phyloP scores from a whole-genome alignment of 305 asterid genomes.

The Fraxinus sp. region DNA sequence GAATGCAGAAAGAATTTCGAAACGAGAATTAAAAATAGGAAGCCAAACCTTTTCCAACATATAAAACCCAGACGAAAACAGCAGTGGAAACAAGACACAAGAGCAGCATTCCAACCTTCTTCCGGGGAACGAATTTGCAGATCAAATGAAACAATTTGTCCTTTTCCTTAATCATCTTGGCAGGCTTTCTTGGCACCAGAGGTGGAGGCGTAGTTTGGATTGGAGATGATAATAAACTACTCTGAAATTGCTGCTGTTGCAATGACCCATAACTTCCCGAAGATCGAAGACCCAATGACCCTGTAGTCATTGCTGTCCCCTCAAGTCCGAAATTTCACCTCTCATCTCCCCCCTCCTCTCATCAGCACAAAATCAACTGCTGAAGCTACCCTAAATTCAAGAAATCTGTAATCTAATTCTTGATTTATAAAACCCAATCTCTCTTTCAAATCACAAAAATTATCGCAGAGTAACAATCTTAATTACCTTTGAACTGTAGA shows the following conservation, averaged over 20 bases:
- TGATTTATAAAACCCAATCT: neutral
- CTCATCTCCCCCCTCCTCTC: constrained; percentile 57
- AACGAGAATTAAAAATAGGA: constrained; percentile 17
- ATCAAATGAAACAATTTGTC: constrained; percentile 68
- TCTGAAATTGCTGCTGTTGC: constrained; percentile 59
- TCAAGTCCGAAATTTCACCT: constrained; percentile 48
- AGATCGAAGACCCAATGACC: constrained; percentile 91
- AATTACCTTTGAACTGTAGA: constrained; percentile 16
- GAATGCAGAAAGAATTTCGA: neutral
- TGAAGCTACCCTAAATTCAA: constrained; percentile 2
- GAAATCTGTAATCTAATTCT: neutral
- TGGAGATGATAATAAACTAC: constrained; percentile 42
- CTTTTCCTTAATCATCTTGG: constrained; percentile 79
- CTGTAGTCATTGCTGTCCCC: constrained; percentile 70
- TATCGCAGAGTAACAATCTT: constrained; percentile 24
- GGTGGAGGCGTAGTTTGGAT: constrained; percentile 61
- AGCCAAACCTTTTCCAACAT: constrained; percentile 66
- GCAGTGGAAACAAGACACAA: constrained; percentile 61
- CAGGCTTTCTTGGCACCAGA: constrained; percentile 53
- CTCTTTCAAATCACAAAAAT: constrained; percentile 22
- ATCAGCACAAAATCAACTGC: constrained; percentile 33
- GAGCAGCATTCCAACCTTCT: constrained; percentile 78
- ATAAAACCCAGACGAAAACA: constrained; percentile 69
- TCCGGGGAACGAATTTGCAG: constrained; percentile 74
- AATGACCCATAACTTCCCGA: constrained; percentile 92